Conservation (phyloP, 164 flowering plant species). For the Paratinospora sagittata region DNA sequence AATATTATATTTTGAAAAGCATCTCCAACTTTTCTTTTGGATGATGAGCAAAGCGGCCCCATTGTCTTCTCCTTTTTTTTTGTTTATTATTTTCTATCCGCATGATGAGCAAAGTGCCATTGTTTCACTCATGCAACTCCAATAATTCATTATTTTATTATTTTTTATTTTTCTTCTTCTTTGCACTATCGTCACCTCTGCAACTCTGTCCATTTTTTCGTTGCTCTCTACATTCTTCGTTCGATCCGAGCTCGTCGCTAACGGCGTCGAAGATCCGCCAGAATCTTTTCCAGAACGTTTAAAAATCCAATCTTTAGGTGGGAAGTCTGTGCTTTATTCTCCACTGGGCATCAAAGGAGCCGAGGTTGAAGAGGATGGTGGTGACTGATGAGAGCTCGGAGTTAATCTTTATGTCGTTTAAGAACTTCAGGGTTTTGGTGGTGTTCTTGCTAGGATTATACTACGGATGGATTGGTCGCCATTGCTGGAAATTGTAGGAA, state of each 20-base stretch:
- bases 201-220: conserved; percentile 3
- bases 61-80: too few relatives aligned
- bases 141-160: too few relatives aligned
- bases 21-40: too few relatives aligned
- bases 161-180: too few relatives aligned
- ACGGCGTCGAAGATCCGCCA: conserved; percentile 36
- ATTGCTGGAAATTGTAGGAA: conserved; percentile 89
- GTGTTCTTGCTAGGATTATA: conserved; percentile 65
- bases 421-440: conserved; percentile 67
- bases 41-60: too few relatives aligned
- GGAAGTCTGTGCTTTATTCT: not conserved
- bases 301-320: not conserved
- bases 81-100: too few relatives aligned
- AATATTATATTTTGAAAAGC: too few relatives aligned
- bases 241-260: conserved; percentile 11
- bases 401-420: conserved; percentile 54
- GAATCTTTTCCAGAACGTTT: not conserved
- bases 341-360: conserved; percentile 45
- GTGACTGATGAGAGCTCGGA: conserved; percentile 73
- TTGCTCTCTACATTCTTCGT: not conserved
- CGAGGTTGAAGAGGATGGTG: conserved; percentile 82
- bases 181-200: conserved; percentile 16
- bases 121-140: too few relatives aligned
- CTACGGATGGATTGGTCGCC: conserved; percentile 69
- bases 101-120: too few relatives aligned